These are phyloP conservation scores for Botrytis fragariae DNA, from an alignment of 2,329 filamentous ascomycete species.

Conservation along the genomic window DNA sequence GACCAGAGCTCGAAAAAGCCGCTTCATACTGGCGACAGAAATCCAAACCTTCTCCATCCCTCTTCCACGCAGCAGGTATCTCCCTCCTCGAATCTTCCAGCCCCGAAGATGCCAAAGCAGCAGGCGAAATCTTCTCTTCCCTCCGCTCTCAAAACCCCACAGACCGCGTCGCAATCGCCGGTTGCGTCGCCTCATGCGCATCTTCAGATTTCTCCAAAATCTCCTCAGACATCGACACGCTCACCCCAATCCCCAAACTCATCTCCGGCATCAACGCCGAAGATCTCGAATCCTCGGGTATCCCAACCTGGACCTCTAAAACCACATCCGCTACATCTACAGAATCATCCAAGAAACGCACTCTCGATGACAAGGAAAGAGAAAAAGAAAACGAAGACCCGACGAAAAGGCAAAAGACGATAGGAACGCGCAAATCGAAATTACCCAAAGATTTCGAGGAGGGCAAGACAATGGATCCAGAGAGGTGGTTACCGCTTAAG, in stretches of 20 bases:
- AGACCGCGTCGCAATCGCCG: conserved; percentile 71
- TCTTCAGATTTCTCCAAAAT: conserved; percentile 57
- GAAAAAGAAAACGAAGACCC: conserved; percentile 52
- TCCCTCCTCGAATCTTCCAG: conserved; percentile 76
- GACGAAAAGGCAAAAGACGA: conserved; percentile 27
- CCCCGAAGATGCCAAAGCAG: conserved; percentile 63
- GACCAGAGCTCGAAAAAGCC: conserved; percentile 72
- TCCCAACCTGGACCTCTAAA: conserved; percentile 47
- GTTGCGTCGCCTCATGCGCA: conserved; percentile 80
- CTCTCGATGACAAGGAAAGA: conserved; percentile 40
- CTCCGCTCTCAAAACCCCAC: conserved; percentile 64
- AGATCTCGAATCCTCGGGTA: conserved; percentile 63
- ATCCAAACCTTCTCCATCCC: conserved; percentile 55
- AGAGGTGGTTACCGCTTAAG: conserved; percentile 87
- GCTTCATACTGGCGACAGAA: conserved; percentile 76
- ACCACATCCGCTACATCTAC: conserved; percentile 40
- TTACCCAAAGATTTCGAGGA: conserved; percentile 74
- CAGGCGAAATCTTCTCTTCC: conserved; percentile 74
- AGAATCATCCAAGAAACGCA: conserved; percentile 51
- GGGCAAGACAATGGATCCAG: conserved; percentile 78
- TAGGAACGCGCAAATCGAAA: conserved; percentile 51
- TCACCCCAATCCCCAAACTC: conserved; percentile 63
- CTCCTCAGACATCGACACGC: conserved; percentile 51
- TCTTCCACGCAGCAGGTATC: conserved; percentile 79
- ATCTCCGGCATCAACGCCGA: conserved; percentile 59